Conservation (phyloP, 768 basidiomycete genomes). For the Amanita subjunquillea region DNA sequence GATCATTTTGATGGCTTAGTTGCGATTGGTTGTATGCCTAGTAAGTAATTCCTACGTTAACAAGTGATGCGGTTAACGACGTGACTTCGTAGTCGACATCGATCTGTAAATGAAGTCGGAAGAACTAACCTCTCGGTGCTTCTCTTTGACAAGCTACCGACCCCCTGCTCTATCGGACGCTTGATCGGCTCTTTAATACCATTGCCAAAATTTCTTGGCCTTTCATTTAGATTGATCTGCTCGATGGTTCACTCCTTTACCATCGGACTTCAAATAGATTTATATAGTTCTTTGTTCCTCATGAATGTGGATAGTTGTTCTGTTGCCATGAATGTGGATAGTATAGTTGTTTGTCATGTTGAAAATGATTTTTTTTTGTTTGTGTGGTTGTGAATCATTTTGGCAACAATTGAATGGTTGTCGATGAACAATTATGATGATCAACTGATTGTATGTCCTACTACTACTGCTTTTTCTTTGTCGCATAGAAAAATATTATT, state of each 20-base stretch:
- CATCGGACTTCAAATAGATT: not conserved
- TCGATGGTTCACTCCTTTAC: not conserved
- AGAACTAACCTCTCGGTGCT: not conserved
- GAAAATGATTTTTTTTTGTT: not conserved
- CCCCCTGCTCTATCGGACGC: not conserved
- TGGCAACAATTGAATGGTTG: not conserved
- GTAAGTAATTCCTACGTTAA: slow-evolving; percentile 17
- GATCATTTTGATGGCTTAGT: slow-evolving; percentile 34
- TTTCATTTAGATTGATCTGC: not conserved
- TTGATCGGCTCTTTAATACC: not conserved
- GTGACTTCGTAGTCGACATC: slow-evolving; percentile 12
- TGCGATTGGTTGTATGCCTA: slow-evolving; percentile 29
- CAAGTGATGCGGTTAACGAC: not conserved
- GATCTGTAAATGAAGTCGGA: slow-evolving; percentile 9
- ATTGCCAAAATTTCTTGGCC: not conserved
- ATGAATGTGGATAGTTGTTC: not conserved
- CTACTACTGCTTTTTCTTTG: too few species aligned
- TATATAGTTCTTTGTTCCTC: not conserved
- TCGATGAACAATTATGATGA: too few species aligned
- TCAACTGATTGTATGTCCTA: too few species aligned
- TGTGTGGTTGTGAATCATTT: too few species aligned
- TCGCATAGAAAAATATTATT: too few species aligned
- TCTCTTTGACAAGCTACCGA: not conserved
- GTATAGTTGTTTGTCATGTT: not conserved
- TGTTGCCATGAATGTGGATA: not conserved